Conservation (phyloP, 371 early-diverging fungal species). For the Sporodiniella umbellata region DNA sequence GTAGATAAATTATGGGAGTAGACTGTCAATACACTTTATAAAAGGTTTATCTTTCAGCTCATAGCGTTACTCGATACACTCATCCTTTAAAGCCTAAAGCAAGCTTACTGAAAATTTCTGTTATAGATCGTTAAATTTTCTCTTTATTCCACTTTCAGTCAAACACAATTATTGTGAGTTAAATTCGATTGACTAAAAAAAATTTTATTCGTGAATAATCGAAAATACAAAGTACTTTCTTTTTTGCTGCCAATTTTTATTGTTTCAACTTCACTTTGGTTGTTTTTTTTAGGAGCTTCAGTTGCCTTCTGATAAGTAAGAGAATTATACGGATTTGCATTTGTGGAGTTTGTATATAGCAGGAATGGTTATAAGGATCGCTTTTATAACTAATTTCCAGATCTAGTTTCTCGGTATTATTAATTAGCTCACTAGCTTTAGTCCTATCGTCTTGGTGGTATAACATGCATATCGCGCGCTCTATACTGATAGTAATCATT, state of each 20-base stretch:
- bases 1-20: too few species aligned
- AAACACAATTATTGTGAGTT: conserved; percentile 3
- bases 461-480: conserved; percentile 15
- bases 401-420: conserved; percentile 16
- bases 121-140: conserved; percentile 8
- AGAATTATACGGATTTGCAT: conserved; percentile 8
- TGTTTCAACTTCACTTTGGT: conserved; percentile 3
- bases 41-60: too few species aligned
- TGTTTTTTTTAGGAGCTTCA: conserved; percentile 4
- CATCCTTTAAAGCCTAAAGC: conserved; percentile 9
- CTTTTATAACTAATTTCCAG: conserved; percentile 16
- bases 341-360: conserved; percentile 9
- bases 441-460: conserved; percentile 15
- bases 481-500: conserved; percentile 18
- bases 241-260: conserved; percentile 1
- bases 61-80: too few species aligned
- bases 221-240: conserved; percentile 5
- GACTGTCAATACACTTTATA: too few species aligned
- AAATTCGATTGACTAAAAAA: conserved; percentile 6
- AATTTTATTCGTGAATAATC: conserved; percentile 8
- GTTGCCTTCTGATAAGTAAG: conserved; percentile 10
- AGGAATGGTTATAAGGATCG: conserved; percentile 13
- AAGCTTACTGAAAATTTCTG: conserved; percentile 6
- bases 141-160: conserved; percentile 4
- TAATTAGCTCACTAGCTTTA: conserved; percentile 16